Evolutionary conservation across 1,284 basidiomycete genomes (phyloP).

Genomic region (Caloboletus firmus): DNA sequence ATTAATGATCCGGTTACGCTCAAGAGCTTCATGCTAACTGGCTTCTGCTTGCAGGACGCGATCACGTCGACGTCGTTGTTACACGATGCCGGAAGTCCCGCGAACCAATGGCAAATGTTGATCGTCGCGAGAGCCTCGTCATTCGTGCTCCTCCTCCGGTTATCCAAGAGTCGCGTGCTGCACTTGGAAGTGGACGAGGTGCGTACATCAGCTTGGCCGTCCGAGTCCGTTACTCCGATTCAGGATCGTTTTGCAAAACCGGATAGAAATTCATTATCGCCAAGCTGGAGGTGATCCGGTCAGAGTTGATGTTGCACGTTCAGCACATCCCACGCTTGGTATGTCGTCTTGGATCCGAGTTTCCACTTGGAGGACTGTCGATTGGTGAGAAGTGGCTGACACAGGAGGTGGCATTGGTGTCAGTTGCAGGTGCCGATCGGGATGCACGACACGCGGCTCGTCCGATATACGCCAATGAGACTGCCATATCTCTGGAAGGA

Average conservation of each 20-base stretch:
- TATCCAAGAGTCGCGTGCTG: conserved; percentile 23
- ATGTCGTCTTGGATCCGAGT: background rate
- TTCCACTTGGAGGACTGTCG: background rate
- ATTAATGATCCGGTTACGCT: background rate
- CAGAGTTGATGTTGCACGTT: conserved; percentile 14
- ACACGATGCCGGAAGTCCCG: background rate
- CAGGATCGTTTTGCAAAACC: background rate
- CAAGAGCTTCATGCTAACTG: background rate
- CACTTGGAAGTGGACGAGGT: conserved; percentile 32
- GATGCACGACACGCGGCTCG: conserved; percentile 21
- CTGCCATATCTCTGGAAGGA: conserved; percentile 26
- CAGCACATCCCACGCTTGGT: conserved; percentile 24
- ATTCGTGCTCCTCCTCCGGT: conserved; percentile 24
- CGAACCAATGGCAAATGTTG: conserved; percentile 17
- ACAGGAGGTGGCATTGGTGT: background rate
- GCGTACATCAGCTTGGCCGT: background rate
- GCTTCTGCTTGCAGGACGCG: conserved; percentile 3
- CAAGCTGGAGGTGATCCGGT: conserved; percentile 27
- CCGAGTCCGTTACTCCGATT: background rate
- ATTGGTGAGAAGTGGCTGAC: background rate
- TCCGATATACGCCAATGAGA: conserved; percentile 20
- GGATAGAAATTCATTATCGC: conserved; percentile 14
- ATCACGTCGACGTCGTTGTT: conserved; percentile 5
- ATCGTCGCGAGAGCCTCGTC: conserved; percentile 21
- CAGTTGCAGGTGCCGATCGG: conserved; percentile 22